A percentile compares a stretch with the other conserved stretches of the same genome.
phyloP scores from a whole-genome alignment of 768 basidiomycete genomes.

The Russula sp. region DNA sequence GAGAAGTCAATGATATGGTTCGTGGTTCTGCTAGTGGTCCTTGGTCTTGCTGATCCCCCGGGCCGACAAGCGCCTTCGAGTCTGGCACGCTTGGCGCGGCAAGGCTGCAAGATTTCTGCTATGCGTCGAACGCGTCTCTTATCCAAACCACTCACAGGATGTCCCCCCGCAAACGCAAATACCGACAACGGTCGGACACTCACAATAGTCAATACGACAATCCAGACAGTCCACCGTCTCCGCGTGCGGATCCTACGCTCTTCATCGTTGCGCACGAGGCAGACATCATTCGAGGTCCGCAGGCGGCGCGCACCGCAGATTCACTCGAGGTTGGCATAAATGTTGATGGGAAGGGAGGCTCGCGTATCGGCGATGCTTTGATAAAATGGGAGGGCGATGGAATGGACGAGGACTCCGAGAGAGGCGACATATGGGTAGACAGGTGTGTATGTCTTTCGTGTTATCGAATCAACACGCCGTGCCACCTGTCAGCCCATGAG shows the following conservation, averaged over 20 bases:
- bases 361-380: conserved; percentile 31
- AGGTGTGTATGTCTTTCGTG: conserved; percentile 52
- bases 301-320: conserved; percentile 35
- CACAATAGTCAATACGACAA: conserved; percentile 2
- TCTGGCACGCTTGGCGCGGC: neutral
- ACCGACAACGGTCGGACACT: conserved; percentile 8
- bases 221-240: neutral
- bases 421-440: conserved; percentile 62
- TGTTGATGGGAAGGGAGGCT: conserved; percentile 18
- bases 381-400: conserved; percentile 26
- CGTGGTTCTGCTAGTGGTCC: too few relatives aligned
- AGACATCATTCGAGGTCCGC: conserved; percentile 53
- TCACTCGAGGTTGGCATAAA: conserved; percentile 31
- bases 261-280: conserved; percentile 71
- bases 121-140: neutral
- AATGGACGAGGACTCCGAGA: neutral
- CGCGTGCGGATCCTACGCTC: conserved; percentile 24
- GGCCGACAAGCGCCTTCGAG: neutral
- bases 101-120: too few relatives aligned
- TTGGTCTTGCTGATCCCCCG: too few relatives aligned
- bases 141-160: conserved; percentile 3
- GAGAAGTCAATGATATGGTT: too few relatives aligned
- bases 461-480: neutral
- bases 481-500: neutral
- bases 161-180: conserved; percentile 25